phyloP scores from a whole-genome alignment of 2,329 filamentous ascomycete genomes.

The Fusarium longipes region DNA sequence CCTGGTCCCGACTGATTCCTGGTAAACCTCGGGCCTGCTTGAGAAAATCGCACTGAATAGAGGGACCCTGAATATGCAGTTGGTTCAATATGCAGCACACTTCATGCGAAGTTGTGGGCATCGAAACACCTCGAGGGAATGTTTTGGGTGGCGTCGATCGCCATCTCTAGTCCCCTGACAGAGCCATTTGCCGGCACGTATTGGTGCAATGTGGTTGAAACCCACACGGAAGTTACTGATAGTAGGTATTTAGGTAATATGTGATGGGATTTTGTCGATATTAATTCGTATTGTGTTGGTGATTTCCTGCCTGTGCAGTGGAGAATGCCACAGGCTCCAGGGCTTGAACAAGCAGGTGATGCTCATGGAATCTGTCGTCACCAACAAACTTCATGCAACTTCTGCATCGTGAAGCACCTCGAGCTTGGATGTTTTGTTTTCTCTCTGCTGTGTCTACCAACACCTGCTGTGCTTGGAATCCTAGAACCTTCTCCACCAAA shows the following conservation, averaged over 20 bases:
- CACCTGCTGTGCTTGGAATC: conserved; percentile 4
- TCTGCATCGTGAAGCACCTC: conserved; percentile 19
- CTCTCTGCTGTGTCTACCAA: conserved; percentile 6
- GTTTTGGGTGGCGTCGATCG: conserved; percentile 35
- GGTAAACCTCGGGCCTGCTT: conserved; percentile 23
- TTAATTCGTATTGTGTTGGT: conserved; percentile 32
- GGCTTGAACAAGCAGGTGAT: conserved; percentile 41
- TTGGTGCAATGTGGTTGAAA: conserved; percentile 9
- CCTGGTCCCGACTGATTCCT: conserved; percentile 12
- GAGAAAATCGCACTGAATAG: conserved; percentile 18
- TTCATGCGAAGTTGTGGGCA: conserved; percentile 20
- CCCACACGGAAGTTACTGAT: conserved; percentile 15
- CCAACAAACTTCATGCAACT: conserved; percentile 39
- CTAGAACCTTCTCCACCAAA: conserved; percentile 29
- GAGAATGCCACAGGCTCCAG: conserved; percentile 19
- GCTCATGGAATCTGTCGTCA: conserved; percentile 26
- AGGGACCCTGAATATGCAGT: conserved; percentile 44
- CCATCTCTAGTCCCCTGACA: conserved; percentile 30
- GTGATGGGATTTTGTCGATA: conserved; percentile 19
- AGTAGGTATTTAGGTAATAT: too few species aligned
- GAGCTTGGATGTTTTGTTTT: conserved; percentile 4
- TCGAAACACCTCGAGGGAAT: conserved; percentile 29
- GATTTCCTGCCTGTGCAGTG: conserved; percentile 28
- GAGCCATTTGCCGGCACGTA: conserved; percentile 34
- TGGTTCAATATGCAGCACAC: conserved; percentile 37